Base-by-base conservation (phyloP, 176 grass and related monocot species). In the Oryza glumipatula region DNA sequence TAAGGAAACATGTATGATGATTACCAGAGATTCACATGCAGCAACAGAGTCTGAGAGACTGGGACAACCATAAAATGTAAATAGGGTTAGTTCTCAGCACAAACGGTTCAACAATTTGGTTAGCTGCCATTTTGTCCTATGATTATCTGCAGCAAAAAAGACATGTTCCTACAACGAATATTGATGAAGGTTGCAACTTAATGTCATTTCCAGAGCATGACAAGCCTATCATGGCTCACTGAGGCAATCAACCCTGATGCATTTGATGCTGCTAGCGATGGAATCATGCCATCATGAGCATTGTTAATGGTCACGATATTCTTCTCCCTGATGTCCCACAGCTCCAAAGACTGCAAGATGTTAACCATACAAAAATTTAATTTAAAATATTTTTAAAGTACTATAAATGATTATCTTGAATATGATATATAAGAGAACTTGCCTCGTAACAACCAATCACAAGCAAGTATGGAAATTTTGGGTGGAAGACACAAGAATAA, bases 361-460 rank as follows among this genome's bases (percentile, higher is more conserved):
- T 28, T 30, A 82, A 66, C 75, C 15, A 72, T 66, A 74, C 39
- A 51, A 45, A 71, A 71, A n/a, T 44, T 13, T 35, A 52, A 63
- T 52, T 61, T 1, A 60, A 60, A 60, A 56, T 56, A 56, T 56
- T 56, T 52, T 52, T 16, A 36, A 56, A 46, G 56, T 45, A 19
- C 26, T 26, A 23, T 44, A 28, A 9, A 35, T 1, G 35, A 41
- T 60, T 60, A n/a, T n/a, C 41, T 77, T 44, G 33, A 38, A 30
- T 21, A 12, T 35, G 68, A 72, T 72, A 58, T 73, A 72, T 23
- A 23, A 24, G 16, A 86, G 11, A 76, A 87, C 80, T 84, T 85
- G 71, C 85, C 91, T 93, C 81, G 72, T 93, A 93, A 78, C 91
- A 90, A 48, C 91, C 91, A 72, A 93, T 93, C 21, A 93, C 77